A percentile compares a stretch with the other conserved stretches of the same genome.
Conservation (phyloP, 495 filamentous ascomycete species). For the Amorphotheca resinae region DNA sequence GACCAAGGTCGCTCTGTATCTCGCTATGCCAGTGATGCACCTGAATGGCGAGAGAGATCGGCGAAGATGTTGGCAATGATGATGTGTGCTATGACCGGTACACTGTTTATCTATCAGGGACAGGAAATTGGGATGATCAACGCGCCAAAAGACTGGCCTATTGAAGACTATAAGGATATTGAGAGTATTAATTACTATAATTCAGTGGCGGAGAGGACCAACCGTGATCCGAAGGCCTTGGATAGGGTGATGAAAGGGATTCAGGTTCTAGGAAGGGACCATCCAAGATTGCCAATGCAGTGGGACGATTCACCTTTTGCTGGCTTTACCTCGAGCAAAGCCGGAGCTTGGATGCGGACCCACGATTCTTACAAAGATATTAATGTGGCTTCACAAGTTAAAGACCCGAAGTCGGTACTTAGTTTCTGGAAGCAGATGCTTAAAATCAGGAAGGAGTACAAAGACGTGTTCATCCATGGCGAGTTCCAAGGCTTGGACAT, state of each 20-base stretch:
- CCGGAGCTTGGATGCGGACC: slow-evolving; percentile 43
- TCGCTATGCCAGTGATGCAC: slow-evolving; percentile 39
- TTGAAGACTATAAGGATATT: slow-evolving; percentile 60
- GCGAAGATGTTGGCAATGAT: slow-evolving; percentile 55
- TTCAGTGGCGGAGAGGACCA: slow-evolving; percentile 22
- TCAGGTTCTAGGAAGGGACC: slow-evolving; percentile 42
- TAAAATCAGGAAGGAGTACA: slow-evolving; percentile 28
- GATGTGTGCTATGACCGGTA: slow-evolving; percentile 48
- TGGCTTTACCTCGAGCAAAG: slow-evolving; percentile 35
- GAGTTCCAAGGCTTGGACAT: slow-evolving; percentile 27
- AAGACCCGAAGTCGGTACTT: slow-evolving; percentile 28
- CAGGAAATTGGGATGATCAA: slow-evolving; percentile 71
- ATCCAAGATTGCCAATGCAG: slow-evolving; percentile 48
- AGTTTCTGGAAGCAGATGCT: slow-evolving; percentile 36
- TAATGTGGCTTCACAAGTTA: slow-evolving; percentile 36
- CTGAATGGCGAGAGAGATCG: slow-evolving; percentile 31
- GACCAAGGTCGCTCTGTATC: slow-evolving; percentile 55
- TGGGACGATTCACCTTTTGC: slow-evolving; percentile 39
- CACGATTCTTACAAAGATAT: slow-evolving; percentile 39
- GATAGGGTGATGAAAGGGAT: slow-evolving; percentile 41
- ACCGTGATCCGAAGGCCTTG: slow-evolving; percentile 32
- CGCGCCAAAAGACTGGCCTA: slow-evolving; percentile 48
- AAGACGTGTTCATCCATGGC: slow-evolving; percentile 33
- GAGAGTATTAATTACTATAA: slow-evolving; percentile 48
- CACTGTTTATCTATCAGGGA: slow-evolving; percentile 64